Percentiles rank a stretch among this genome's conserved stretches.
These are phyloP conservation scores for Apiotrichum montevideense DNA, from an alignment of 1,284 basidiomycete species.

Conservation along the genomic window DNA sequence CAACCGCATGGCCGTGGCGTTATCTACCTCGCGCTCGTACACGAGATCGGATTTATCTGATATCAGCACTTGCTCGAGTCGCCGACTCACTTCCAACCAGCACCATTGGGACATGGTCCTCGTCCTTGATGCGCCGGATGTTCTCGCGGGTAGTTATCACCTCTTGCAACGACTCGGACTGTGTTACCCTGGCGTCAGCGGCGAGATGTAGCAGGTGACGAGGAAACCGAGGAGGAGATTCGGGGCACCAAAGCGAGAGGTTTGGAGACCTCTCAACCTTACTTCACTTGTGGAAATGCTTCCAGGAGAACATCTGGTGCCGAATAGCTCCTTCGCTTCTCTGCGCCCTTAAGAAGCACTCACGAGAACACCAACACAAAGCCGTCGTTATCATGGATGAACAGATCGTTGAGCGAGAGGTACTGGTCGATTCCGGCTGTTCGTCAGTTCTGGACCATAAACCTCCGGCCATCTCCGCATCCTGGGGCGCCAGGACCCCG, in stretches of 20 bases:
- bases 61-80: not conserved
- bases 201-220: not conserved
- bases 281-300: too few species aligned
- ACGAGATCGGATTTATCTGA: conserved; percentile 36
- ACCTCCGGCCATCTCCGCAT: not conserved
- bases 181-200: conserved; percentile 18
- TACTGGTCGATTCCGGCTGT: conserved; percentile 37
- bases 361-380: conserved; percentile 40
- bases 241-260: not conserved
- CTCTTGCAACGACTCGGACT: conserved; percentile 31
- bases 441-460: not conserved
- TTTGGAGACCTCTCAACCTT: too few species aligned
- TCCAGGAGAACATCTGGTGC: too few species aligned
- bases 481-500: not conserved
- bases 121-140: conserved; percentile 30
- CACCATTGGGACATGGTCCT: conserved; percentile 24
- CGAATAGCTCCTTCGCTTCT: too few species aligned
- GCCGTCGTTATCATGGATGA: conserved; percentile 33
- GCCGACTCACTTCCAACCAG: conserved; percentile 38
- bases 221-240: not conserved
- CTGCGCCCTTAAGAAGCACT: not conserved
- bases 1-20: conserved; percentile 17
- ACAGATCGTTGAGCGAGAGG: conserved; percentile 28
- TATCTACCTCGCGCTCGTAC: conserved; percentile 27
- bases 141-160: conserved; percentile 21